Evolutionary conservation across 2,329 filamentous ascomycete genomes (phyloP).

Genomic region (Diaporthe sp.): DNA sequence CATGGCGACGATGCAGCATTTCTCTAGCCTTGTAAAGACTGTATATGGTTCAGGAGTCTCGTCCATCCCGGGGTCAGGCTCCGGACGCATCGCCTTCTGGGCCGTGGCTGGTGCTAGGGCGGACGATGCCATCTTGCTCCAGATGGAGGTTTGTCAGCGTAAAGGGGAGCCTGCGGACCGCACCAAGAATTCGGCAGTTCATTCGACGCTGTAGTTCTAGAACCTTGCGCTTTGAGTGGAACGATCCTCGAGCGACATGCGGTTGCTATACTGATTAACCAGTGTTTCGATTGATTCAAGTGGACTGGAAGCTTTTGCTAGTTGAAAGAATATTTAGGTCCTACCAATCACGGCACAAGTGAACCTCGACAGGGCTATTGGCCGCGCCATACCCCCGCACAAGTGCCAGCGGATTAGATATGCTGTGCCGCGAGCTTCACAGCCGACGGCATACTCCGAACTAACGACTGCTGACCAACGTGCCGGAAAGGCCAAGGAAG

Average conservation of each 20-base stretch:
- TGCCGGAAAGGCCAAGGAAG: too few relatives aligned
- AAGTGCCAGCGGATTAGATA: too few relatives aligned
- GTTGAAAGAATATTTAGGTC: too few relatives aligned
- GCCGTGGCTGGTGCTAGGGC: not conserved
- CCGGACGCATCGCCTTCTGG: not conserved
- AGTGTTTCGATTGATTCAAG: too few relatives aligned
- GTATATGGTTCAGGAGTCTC: not conserved
- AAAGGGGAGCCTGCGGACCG: not conserved
- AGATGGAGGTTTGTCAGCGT: not conserved
- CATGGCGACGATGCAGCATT: slow-evolving; percentile 10
- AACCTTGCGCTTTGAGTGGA: too few relatives aligned
- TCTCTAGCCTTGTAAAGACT: not conserved
- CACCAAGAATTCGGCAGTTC: not conserved
- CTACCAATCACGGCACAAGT: too few relatives aligned
- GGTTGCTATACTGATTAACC: not conserved
- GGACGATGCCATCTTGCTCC: not conserved
- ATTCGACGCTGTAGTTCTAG: not conserved
- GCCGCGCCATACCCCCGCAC: too few relatives aligned
- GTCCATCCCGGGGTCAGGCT: not conserved
- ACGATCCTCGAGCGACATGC: not conserved
- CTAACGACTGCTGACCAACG: not conserved
- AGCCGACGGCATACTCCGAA: not conserved
- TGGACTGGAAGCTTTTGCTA: too few relatives aligned
- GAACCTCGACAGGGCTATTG: too few relatives aligned
- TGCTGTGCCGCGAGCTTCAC: too few relatives aligned